Evolutionary conservation across 2,329 filamentous ascomycete genomes (phyloP).

Genomic region (Fusarium stilboides): DNA sequence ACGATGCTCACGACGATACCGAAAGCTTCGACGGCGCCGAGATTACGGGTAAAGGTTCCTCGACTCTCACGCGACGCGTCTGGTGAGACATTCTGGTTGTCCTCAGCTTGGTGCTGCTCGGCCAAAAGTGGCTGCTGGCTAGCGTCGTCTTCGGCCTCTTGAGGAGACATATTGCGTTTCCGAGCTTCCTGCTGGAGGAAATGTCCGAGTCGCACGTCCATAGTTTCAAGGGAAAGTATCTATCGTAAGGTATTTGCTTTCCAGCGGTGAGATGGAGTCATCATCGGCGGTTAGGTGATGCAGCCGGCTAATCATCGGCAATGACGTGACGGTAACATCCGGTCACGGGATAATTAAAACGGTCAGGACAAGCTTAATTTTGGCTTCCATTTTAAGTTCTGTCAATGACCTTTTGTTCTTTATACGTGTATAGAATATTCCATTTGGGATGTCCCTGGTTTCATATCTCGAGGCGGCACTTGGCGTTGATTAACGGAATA

Average conservation of each 20-base stretch:
- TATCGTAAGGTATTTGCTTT: no score
- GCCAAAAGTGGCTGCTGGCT: constrained; percentile 38
- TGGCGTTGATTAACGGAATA: neutral
- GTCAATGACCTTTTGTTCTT: rapidly evolving
- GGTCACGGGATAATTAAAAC: neutral
- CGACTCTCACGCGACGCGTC: constrained; percentile 20
- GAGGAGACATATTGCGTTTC: constrained; percentile 29
- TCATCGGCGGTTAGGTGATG: constrained; percentile 18
- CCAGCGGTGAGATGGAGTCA: constrained; percentile 13
- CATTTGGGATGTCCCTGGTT: neutral
- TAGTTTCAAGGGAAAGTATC: neutral
- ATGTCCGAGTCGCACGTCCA: neutral
- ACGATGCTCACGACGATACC: constrained; percentile 75
- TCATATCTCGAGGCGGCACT: no score
- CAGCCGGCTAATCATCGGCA: constrained; percentile 45
- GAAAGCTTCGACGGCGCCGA: constrained; percentile 66
- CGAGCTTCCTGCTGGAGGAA: neutral
- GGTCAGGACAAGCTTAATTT: neutral
- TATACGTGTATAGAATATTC: neutral
- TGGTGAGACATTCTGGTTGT: constrained; percentile 6
- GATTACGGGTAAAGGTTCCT: constrained; percentile 59
- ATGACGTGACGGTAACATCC: constrained; percentile 21
- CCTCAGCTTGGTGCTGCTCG: constrained; percentile 13
- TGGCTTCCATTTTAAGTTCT: neutral
- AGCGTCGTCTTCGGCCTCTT: constrained; percentile 14